Base-by-base conservation (phyloP, 108 stramenopile species). In the Nitzschia sp. region DNA sequence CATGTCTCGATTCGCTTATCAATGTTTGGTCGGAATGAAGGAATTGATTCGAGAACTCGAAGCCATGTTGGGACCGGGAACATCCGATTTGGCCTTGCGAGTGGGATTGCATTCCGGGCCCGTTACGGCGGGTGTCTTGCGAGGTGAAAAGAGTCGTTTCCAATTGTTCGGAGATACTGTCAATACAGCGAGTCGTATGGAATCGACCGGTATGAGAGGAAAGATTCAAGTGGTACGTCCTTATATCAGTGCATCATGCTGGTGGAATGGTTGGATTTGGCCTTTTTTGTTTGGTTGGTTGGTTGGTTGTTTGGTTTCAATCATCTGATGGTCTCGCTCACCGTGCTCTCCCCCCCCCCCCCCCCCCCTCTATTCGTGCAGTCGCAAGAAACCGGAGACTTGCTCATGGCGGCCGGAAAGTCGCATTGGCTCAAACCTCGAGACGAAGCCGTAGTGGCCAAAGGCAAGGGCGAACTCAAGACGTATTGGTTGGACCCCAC, bases 161-260 rank as follows among this genome's bases (percentile, higher is more conserved):
- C 74, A 87, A 35, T 41, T 87, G 17, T 87, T 87, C 56, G 86
- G 86, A 11, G 86, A 87, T 35, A 84, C 86, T n/a, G 82, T 87
- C 63, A 87, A 87, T 50, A 80, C 78, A 17, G 47, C 68, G 29
- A 55, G 57, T 9, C 66, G 86, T 1, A 87, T 87, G 65, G 86
- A 87, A 68, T 73, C 69, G 6, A 79, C 80, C 1, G 79, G 86
- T 2, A 46, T 57, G 29, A 58, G 69, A n/a, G 62, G 68, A 13
- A 61, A 29, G 17, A 80, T 87, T 50, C 86, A 87, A 58, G 57
- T 87, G 1, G n/a, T n/a, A n/a, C n/a, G n/a, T n/a, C n/a, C n/a
- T n/a, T n/a, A n/a, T n/a, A n/a, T n/a, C n/a, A n/a, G n/a, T n/a
- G n/a, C n/a, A n/a, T n/a, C n/a, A n/a, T n/a, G n/a, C n/a, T n/a